Evolutionary conservation across 768 basidiomycete genomes (phyloP).

Genomic region (Candolleomyces efflorescens): DNA sequence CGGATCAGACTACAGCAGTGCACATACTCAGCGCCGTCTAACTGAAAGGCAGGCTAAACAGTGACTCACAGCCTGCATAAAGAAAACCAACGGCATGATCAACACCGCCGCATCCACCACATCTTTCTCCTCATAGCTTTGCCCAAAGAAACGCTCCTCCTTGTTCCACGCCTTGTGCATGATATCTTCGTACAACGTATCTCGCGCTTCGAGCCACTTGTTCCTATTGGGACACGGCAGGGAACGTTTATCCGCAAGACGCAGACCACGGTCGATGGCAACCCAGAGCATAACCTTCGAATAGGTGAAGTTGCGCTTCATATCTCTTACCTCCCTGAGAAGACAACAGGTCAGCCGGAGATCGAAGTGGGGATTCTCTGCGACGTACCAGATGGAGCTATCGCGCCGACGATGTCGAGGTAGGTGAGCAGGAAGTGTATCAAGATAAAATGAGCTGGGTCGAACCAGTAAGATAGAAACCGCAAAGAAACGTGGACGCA

Average conservation of each 20-base stretch:
- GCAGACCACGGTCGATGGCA: slow-evolving; percentile 88
- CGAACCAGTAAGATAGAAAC: not conserved
- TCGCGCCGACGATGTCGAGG: too few relatives aligned
- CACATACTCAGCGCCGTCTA: not conserved
- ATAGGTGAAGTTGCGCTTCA: slow-evolving; percentile 83
- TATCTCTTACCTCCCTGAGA: slow-evolving; percentile 84
- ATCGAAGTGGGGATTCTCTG: not conserved
- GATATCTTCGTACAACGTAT: slow-evolving; percentile 74
- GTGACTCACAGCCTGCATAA: slow-evolving; percentile 76
- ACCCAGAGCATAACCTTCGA: slow-evolving; percentile 98
- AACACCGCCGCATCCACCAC: slow-evolving; percentile 84
- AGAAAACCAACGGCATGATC: slow-evolving; percentile 93
- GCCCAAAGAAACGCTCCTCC: slow-evolving; percentile 66
- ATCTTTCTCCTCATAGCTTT: slow-evolving; percentile 85
- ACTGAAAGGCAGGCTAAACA: slow-evolving; percentile 6
- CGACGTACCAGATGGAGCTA: slow-evolving; percentile 69
- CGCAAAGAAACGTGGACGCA: slow-evolving; percentile 33
- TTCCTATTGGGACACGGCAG: slow-evolving; percentile 60
- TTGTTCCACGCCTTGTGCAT: slow-evolving; percentile 86
- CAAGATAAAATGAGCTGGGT: not conserved
- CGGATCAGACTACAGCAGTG: slow-evolving; percentile 70
- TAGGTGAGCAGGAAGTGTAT: too few relatives aligned
- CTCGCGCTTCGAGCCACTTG: slow-evolving; percentile 14
- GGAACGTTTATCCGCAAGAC: slow-evolving; percentile 92
- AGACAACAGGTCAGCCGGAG: not conserved